Evolutionary conservation across 371 early-diverging fungal species (phyloP).

Genomic region (Mycotypha africana): DNA sequence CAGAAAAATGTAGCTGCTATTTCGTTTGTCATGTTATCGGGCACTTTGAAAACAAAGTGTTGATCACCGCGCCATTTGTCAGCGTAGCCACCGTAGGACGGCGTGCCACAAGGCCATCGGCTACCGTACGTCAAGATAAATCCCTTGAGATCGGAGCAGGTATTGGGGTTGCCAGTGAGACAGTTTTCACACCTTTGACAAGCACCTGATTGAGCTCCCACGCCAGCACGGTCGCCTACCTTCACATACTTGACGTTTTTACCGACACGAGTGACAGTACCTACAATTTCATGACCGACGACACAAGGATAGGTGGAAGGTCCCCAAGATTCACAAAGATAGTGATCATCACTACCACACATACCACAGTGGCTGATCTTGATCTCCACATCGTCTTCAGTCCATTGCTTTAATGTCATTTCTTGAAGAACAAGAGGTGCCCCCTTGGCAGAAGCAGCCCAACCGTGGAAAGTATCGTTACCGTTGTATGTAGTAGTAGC

Average conservation of each 20-base stretch:
- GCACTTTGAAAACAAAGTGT: constrained; percentile 49
- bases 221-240: constrained; percentile 66
- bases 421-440: constrained; percentile 1
- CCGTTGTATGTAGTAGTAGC: too few relatives aligned
- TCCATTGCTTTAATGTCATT: constrained; percentile 26
- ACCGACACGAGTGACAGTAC: constrained; percentile 40
- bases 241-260: constrained; percentile 31
- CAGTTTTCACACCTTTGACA: constrained; percentile 23
- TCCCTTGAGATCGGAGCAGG: constrained; percentile 32
- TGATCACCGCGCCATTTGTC: constrained; percentile 23
- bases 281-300: constrained; percentile 57
- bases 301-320: constrained; percentile 41
- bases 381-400: constrained; percentile 39
- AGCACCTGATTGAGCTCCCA: constrained; percentile 50
- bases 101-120: constrained; percentile 47
- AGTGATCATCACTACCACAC: constrained; percentile 50
- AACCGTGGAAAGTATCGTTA: constrained; percentile 46
- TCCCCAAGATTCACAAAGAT: constrained; percentile 54
- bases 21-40: constrained; percentile 33
- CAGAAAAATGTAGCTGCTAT: constrained; percentile 18
- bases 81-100: constrained; percentile 36
- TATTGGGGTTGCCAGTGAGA: constrained; percentile 6
- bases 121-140: constrained; percentile 58
- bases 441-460: constrained; percentile 10
- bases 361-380: constrained; percentile 43